Percentiles rank a stretch among this genome's conserved stretches.
phyloP scores from a whole-genome alignment of 305 asterid genomes.

The Solanum hybrid region DNA sequence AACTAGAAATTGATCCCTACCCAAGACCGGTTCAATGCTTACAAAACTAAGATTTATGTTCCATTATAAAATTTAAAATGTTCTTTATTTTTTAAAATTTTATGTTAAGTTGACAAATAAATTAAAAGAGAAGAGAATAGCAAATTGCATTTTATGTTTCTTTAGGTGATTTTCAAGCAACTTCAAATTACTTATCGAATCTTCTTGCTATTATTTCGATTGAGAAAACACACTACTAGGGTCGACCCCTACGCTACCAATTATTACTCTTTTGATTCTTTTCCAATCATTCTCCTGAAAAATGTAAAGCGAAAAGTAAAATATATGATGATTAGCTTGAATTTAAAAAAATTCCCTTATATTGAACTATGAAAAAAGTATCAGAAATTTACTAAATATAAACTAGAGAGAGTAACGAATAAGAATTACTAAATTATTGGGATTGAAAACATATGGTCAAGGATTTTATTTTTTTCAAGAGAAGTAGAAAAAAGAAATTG shows the following conservation, averaged over 20 bases:
- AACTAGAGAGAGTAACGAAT: neutral
- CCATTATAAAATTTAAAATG: too few relatives aligned
- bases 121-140: neutral
- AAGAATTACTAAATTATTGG: neutral
- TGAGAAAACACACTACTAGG: neutral
- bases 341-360: too few relatives aligned
- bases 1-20: too few relatives aligned
- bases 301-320: too few relatives aligned
- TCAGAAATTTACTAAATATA: neutral
- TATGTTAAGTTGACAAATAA: neutral
- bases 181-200: neutral
- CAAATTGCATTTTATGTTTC: neutral
- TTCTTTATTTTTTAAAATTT: too few relatives aligned
- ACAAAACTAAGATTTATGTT: too few relatives aligned
- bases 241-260: neutral
- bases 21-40: too few relatives aligned
- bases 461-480: neutral
- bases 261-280: too few relatives aligned
- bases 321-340: too few relatives aligned
- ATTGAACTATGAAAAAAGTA: neutral
- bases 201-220: neutral
- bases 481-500: neutral
- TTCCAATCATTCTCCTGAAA: neutral
- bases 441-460: neutral
- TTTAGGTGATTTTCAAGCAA: neutral